Conservation (phyloP, 1,284 basidiomycete genomes). For the Erythrobasidium hasegawianum region DNA sequence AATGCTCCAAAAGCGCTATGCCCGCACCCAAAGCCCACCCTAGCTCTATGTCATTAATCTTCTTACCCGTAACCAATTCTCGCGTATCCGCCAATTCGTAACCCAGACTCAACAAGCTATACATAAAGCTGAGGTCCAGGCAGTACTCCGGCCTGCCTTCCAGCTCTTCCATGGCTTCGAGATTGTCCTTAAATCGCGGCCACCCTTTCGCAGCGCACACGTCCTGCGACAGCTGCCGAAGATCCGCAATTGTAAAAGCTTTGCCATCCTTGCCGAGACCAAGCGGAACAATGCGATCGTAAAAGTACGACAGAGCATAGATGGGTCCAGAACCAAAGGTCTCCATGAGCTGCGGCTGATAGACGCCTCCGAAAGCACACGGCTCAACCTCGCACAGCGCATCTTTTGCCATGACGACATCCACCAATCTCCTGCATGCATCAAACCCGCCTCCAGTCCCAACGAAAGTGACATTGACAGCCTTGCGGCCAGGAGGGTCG, state of each 20-base stretch:
- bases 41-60: constrained; percentile 83
- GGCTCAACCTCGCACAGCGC: constrained; percentile 85
- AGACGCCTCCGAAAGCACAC: constrained; percentile 95
- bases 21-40: constrained; percentile 63
- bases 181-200: constrained; percentile 50
- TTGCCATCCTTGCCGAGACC: constrained; percentile 51
- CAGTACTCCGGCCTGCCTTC: constrained; percentile 86
- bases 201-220: constrained; percentile 58
- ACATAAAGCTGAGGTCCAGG: constrained; percentile 93
- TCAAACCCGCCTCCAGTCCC: constrained; percentile 80
- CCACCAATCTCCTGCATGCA: constrained; percentile 76
- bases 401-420: constrained; percentile 94
- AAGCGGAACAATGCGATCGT: constrained; percentile 84
- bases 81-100: constrained; percentile 72
- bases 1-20: constrained; percentile 37
- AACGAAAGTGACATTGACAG: constrained; percentile 70
- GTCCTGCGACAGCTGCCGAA: constrained; percentile 63
- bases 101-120: constrained; percentile 73
- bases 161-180: constrained; percentile 67
- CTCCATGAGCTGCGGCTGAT: constrained; percentile 90
- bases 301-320: constrained; percentile 81
- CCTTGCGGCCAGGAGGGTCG: constrained; percentile 57
- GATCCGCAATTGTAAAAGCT: constrained; percentile 59
- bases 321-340: constrained; percentile 61
- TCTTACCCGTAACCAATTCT: constrained; percentile 76